Evolutionary conservation across 2,329 filamentous ascomycete species (phyloP), one percentile per base, ranked within the genome.

Genomic region (Ceratocystis cacaofunesta): DNA sequence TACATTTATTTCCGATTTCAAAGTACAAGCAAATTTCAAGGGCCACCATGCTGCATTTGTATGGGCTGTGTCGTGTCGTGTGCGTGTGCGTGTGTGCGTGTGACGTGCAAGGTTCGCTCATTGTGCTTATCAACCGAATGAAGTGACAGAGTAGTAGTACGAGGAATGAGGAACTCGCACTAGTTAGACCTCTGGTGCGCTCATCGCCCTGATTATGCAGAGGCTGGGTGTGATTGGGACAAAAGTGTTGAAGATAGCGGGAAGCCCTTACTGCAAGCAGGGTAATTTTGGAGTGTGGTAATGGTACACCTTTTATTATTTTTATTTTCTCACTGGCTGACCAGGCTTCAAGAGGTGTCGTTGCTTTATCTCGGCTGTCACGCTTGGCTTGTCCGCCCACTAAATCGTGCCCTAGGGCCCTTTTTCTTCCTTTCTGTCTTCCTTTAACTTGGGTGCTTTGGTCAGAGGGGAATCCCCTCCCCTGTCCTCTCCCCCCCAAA

Each of bases 301-400:
- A 41, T 5, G 36, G 12, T 15, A 15, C 36, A 15, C 3, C 12
- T 41, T 15, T 41, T 10, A 12, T 36, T 36, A 19, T 48, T 48
- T 1, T 19, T 19, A 19, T 48, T 41, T 41, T 22, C 46, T 48
- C 46, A 48, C 17, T 52, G 12, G 25, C 10, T 28, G 22, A 52
- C 8, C 55, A 58, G 55, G 30, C 55, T 58, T 36, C 28, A 58
- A 58, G 55, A 58, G 55, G 55, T 58, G 55, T 58, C 55, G 55
- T 58, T 58, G 55, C 55, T 58, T 58, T 58, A 58, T 58, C 55
- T 58, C 55, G 55, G 55, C 55, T 58, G 55, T 58, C 55, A 58
- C 32, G 55, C 55, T 58, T 58, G 55, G 15, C 55, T 41, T 36
- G 55, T 36, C 55, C 55, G 25, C n/a, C 28, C 55, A 58, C 30